phyloP scores from a whole-genome alignment of 306 rosid genomes.

The Vigna mungo region DNA sequence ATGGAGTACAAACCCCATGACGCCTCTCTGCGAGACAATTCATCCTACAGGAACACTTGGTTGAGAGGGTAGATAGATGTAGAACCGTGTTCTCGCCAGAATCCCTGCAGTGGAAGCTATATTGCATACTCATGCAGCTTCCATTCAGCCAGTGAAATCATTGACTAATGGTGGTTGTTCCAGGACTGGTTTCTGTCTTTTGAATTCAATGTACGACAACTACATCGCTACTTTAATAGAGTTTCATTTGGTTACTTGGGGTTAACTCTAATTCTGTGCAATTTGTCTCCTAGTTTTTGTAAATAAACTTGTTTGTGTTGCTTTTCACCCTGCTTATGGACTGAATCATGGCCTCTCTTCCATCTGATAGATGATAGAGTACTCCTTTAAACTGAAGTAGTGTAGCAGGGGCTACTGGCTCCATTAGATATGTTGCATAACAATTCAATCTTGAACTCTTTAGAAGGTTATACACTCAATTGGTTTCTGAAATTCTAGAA shows the following conservation, averaged over 20 bases:
- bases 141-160: not conserved
- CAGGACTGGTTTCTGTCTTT: conserved; percentile 37
- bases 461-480: not conserved
- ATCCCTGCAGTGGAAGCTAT: conserved; percentile 18
- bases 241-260: conserved; percentile 35
- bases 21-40: conserved; percentile 89
- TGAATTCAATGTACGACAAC: conserved; percentile 30
- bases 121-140: conserved; percentile 12
- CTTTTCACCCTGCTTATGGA: conserved; percentile 20
- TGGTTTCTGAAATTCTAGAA: too few species aligned
- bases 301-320: conserved; percentile 25
- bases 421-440: not conserved
- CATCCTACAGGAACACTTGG: conserved; percentile 97
- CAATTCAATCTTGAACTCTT: too few species aligned
- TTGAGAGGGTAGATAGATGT: conserved; percentile 79
- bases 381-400: not conserved
- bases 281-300: conserved; percentile 40
- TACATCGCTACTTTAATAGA: conserved; percentile 17
- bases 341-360: conserved; percentile 16
- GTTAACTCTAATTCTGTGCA: conserved; percentile 21
- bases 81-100: not conserved
- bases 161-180: conserved; percentile 35
- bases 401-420: not conserved
- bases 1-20: conserved; percentile 97
- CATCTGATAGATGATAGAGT: not conserved